Evolutionary conservation across 1,284 basidiomycete genomes (phyloP), one percentile per base, ranked within the genome.

Genomic region (Takashimella tepidaria): DNA sequence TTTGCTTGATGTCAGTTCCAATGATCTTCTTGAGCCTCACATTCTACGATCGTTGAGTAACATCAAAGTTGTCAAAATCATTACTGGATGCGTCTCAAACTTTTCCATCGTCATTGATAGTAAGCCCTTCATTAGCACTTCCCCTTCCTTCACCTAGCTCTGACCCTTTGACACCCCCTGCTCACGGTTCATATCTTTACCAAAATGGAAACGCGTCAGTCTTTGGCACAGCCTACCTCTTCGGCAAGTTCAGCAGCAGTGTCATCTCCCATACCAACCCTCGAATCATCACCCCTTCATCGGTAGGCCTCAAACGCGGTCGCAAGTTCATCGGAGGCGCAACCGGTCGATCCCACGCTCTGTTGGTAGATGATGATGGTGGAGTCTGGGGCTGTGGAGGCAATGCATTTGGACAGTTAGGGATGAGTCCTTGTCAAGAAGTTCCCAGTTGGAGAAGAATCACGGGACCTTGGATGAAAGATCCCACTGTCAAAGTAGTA

Each of bases 31-130:
- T 45, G 82, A 86, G 70, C 91, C 92, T 0, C 83, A 92, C 72
- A 90, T 95, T 66, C 80, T 96, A 40, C 88, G 93, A 50, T 88
- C 89, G 0, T 79, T 97, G 23, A 81, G 84, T 69, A 91, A 93
- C 67, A 80, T 95, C 75, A 83, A 85, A 67, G 79, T 82, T 21
- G 76, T 78, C 16, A 86, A 87, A 22, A 75, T 92, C 47, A 83
- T 91, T 68, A 81, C 87, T 2, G 84, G 84, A 2, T 88, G 87
- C 64, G 85, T 89, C 63, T 85, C 83, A 58, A 83, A 72, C 54
- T 73, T 73, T 51, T 67, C 62, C 21, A 58, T 92, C 45, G 84
- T 79, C 8, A 72, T 93, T 55, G 88, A 89, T 76, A 58, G 75
- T 75, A 43, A 54, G 68, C 52, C 6, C 52, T 37, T 42, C 51